phyloP scores from a whole-genome alignment of 1,284 basidiomycete genomes.

The Trametes pubescens region DNA sequence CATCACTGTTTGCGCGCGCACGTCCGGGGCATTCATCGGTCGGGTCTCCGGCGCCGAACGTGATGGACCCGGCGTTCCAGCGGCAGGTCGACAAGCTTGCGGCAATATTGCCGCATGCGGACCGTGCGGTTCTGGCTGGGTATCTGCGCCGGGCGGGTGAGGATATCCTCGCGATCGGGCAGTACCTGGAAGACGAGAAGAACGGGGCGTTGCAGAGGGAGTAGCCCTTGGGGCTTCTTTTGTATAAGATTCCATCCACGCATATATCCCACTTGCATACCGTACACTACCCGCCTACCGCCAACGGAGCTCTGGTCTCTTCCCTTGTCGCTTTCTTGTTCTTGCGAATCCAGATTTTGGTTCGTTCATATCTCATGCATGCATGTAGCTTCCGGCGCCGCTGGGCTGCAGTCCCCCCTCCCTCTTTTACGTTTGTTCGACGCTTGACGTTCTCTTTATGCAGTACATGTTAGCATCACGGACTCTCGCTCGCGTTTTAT shows the following conservation, averaged over 20 bases:
- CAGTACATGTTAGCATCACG: constrained; percentile 15
- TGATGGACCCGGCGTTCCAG: constrained; percentile 58
- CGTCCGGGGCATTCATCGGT: constrained; percentile 30
- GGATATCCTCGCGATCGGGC: constrained; percentile 85
- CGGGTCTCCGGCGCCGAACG: constrained; percentile 15
- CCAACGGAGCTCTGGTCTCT: too few species aligned
- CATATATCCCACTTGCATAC: neutral
- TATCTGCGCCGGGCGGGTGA: constrained; percentile 80
- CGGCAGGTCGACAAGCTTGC: constrained; percentile 76
- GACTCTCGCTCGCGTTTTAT: constrained; percentile 3
- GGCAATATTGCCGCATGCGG: constrained; percentile 80
- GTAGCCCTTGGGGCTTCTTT: constrained; percentile 21
- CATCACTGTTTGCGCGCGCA: constrained; percentile 55
- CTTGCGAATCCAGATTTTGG: constrained; percentile 4
- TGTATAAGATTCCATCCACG: neutral
- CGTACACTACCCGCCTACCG: too few species aligned
- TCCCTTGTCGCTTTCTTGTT: neutral
- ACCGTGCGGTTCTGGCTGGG: constrained; percentile 70
- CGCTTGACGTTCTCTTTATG: constrained; percentile 20
- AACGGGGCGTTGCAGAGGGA: constrained; percentile 66
- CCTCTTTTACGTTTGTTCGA: neutral
- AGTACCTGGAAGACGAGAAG: constrained; percentile 89
- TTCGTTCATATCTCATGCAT: neutral
- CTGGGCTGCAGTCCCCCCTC: neutral
- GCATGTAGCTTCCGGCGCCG: neutral